phyloP scores from a whole-genome alignment of 2,329 filamentous ascomycete species.

The Pestalotiopsis sp. region DNA sequence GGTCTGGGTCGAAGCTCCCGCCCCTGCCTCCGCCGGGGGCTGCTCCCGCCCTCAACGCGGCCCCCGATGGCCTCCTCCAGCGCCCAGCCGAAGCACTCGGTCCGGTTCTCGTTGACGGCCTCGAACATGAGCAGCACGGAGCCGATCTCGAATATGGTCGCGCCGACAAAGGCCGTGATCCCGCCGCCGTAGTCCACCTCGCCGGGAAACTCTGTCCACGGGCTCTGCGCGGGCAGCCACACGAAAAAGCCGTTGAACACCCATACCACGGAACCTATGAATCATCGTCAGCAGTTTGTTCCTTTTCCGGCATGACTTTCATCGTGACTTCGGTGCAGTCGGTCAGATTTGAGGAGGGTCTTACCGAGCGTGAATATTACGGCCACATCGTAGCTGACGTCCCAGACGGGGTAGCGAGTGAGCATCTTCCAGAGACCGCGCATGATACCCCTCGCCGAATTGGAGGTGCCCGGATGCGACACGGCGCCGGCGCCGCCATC shows the following conservation, averaged over 20 bases:
- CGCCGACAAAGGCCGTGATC: constrained; percentile 65
- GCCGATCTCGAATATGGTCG: constrained; percentile 65
- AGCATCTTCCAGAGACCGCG: constrained; percentile 36
- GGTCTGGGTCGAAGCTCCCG: constrained; percentile 13
- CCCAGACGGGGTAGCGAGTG: constrained; percentile 38
- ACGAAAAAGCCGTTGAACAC: constrained; percentile 64
- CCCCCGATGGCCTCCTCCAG: constrained; percentile 50
- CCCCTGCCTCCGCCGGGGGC: constrained; percentile 5
- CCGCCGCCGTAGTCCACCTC: constrained; percentile 49
- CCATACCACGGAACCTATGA: constrained; percentile 47
- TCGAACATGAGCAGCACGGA: constrained; percentile 65
- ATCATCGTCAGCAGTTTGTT: not conserved
- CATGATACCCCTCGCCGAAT: constrained; percentile 23
- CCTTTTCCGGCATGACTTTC: not conserved
- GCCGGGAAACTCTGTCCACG: constrained; percentile 48
- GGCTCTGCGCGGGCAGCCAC: constrained; percentile 58
- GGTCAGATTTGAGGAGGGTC: not conserved
- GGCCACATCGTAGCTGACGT: constrained; percentile 43
- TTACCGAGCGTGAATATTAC: constrained; percentile 38
- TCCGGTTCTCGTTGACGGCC: constrained; percentile 66
- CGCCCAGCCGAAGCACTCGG: constrained; percentile 70
- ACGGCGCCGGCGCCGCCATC: not conserved
- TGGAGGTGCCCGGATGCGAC: constrained; percentile 21
- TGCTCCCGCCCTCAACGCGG: not conserved
- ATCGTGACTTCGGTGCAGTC: not conserved